Base-by-base conservation (phyloP, 2,329 filamentous ascomycete species). In the Daldinia sp. region DNA sequence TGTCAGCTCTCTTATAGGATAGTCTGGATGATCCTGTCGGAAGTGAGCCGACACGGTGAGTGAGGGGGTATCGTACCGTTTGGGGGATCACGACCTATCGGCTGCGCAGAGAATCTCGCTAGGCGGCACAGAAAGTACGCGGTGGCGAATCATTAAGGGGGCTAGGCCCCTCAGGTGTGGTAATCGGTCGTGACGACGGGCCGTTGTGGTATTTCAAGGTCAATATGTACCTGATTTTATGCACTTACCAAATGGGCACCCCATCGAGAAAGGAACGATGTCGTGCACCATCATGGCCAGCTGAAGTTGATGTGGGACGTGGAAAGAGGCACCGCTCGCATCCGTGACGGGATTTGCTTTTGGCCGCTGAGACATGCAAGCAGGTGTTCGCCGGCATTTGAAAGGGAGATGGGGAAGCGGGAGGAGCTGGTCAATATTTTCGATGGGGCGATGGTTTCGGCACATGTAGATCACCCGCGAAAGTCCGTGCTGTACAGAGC, bases 81-180 rank as follows among this genome's bases (percentile, higher is more conserved):
- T 73, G 68, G 73, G 74, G 74, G 68, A 15, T 62, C 74, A 12
- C 72, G n/a, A 44, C n/a, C 37, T 42, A 18, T 30, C 54, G 37
- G 59, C 71, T 28, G 69, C 69, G 12, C 51, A 63, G 26, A 57
- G 68, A 6, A 72, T 73, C 30, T 44, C 57, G 4, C 44, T 71
- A 5, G 60, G 68, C 33, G 69, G 60, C 23, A 55, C 39, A 18
- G 37, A 9, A 71, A 73, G 26, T 66, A 55, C 1, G 53, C 72
- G 4, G 74, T 68, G n/a, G 55, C 48, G 9, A 74, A 71, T 39
- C 42, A 72, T 33, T 18, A n/a, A 33, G 33, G 46, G 46, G 46
- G 46, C 46, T 51, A 51, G 46, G 2, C 59, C 67, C 23, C 23
- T 53, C 1, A 68, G 54, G 54, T 1, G 41, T 71, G 6, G 28